Base-by-base conservation (phyloP, 2,329 filamentous ascomycete genomes). In the Talaromyces sp. region DNA sequence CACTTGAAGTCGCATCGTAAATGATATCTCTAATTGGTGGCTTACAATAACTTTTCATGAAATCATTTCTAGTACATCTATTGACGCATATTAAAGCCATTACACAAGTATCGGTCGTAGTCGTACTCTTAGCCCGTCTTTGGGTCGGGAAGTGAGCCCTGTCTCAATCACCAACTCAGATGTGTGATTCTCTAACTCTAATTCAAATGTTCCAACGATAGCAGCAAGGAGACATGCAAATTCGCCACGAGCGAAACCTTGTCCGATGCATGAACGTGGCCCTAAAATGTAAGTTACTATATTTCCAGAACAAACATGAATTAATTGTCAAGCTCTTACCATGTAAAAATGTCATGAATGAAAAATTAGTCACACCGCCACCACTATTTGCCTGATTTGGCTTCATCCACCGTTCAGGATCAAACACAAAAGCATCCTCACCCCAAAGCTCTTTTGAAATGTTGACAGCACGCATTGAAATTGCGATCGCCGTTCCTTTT, bases 201-300 rank as follows among this genome's bases (percentile, higher is more conserved):
- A 83, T 72, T 83, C 78, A 69, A 93, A 93, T 43, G 85, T 82
- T 0, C 91, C 91, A 2, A 92, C 82, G 84, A 90, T 87, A 4
- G 86, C 84, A 19, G 91, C 91, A 60, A 96, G 73, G 66, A 96
- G 78, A 71, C 89, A 92, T 9, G 90, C 90, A 77, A 95, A 92
- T 82, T 96, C 92, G 3, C 88, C 87, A 73, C 86, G 88, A 0
- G 92, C 89, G 78, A 73, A 73, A 19, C 68, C 69, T 54, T 70
- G 67, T 22, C 72, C 72, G 43, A 73, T 73, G 60, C 72, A 73
- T 47, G 69, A 70, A 6, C 70, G 62, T 19, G 71, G 71, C 1
- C 60, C 60, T 62, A 9, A 1, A 45, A 45, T n/a, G 19, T 11
- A 33, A 11, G 8, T 59, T 31, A 59, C 22, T 31, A 0, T 3